Evolutionary conservation across 1,284 basidiomycete genomes (phyloP).

Genomic region (Entoloma clypeatum): DNA sequence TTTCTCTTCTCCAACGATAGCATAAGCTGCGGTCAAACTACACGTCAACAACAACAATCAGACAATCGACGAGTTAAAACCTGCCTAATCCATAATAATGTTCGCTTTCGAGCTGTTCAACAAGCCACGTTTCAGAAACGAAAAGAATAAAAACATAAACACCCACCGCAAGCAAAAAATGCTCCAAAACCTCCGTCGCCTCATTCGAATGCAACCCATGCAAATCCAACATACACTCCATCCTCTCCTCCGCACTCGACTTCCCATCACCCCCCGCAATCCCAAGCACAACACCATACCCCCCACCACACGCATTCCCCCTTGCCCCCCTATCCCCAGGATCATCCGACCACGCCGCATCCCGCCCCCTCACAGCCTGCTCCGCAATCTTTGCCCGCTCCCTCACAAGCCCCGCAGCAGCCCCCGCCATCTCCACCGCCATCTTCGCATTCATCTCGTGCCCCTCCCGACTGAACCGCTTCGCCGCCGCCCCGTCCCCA

Average conservation of each 20-base stretch:
- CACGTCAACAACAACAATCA: too few species aligned
- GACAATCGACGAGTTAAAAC: slow-evolving; percentile 32
- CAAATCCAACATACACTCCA: slow-evolving; percentile 77
- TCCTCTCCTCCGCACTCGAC: slow-evolving; percentile 75
- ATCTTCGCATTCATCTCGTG: slow-evolving; percentile 91
- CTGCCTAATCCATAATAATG: slow-evolving; percentile 79
- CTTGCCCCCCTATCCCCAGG: slow-evolving; percentile 71
- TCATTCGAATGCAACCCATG: slow-evolving; percentile 90
- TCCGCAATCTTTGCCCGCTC: slow-evolving; percentile 77
- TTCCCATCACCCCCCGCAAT: slow-evolving; percentile 65
- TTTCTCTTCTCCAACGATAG: slow-evolving; percentile 93
- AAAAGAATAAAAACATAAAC: slow-evolving; percentile 8
- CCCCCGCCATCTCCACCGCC: slow-evolving; percentile 76
- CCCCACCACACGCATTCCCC: slow-evolving; percentile 78
- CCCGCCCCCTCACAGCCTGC: slow-evolving; percentile 67
- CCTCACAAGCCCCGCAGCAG: slow-evolving; percentile 75
- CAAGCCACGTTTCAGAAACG: slow-evolving; percentile 3
- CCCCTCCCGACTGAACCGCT: slow-evolving; percentile 89
- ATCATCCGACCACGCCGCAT: slow-evolving; percentile 79
- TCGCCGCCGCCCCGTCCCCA: slow-evolving; percentile 92
- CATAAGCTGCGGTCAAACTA: slow-evolving; percentile 59
- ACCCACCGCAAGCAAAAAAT: slow-evolving; percentile 84
- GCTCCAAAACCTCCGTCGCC: slow-evolving; percentile 86
- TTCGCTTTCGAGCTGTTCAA: slow-evolving; percentile 72
- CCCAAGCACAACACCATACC: slow-evolving; percentile 83